Conservation (phyloP, 2,329 filamentous ascomycete genomes). For the Bipolaris sorokiniana region DNA sequence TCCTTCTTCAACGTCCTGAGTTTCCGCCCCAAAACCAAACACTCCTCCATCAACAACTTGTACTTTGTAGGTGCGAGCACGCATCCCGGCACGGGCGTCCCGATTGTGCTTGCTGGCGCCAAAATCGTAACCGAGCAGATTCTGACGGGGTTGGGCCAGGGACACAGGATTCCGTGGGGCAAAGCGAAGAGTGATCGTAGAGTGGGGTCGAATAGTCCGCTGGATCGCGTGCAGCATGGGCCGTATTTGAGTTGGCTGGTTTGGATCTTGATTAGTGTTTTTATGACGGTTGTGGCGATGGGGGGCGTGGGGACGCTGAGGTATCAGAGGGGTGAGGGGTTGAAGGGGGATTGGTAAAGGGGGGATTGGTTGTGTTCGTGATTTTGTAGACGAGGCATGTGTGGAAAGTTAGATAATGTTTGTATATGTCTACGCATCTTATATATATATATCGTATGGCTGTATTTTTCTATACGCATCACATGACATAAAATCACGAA, state of each 20-base stretch:
- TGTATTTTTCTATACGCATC: not conserved
- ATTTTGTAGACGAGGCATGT: not conserved
- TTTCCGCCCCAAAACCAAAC: conserved; percentile 67
- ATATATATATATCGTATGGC: too few species aligned
- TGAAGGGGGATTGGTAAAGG: conserved; percentile 6
- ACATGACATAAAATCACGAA: not conserved
- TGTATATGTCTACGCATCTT: too few species aligned
- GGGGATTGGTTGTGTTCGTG: not conserved
- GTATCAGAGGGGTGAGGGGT: conserved; percentile 1
- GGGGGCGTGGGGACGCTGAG: not conserved
- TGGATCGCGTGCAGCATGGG: conserved; percentile 28
- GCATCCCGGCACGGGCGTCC: conserved; percentile 77
- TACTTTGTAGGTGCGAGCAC: conserved; percentile 79
- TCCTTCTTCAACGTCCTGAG: conserved; percentile 75
- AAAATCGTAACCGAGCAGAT: conserved; percentile 66
- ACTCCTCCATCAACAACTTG: conserved; percentile 57
- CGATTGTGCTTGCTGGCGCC: conserved; percentile 72
- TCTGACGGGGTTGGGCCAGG: conserved; percentile 44
- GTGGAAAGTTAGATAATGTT: not conserved
- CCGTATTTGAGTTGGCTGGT: conserved; percentile 25
- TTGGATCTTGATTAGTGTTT: conserved; percentile 20
- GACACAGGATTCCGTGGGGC: conserved; percentile 50
- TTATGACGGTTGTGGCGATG: conserved; percentile 7
- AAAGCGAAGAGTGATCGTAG: conserved; percentile 6
- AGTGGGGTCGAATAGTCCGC: conserved; percentile 2